Percentiles rank a stretch among this genome's conserved stretches.
Conservation (phyloP, 1,284 basidiomycete species). For the Cryptococcus sp. region DNA sequence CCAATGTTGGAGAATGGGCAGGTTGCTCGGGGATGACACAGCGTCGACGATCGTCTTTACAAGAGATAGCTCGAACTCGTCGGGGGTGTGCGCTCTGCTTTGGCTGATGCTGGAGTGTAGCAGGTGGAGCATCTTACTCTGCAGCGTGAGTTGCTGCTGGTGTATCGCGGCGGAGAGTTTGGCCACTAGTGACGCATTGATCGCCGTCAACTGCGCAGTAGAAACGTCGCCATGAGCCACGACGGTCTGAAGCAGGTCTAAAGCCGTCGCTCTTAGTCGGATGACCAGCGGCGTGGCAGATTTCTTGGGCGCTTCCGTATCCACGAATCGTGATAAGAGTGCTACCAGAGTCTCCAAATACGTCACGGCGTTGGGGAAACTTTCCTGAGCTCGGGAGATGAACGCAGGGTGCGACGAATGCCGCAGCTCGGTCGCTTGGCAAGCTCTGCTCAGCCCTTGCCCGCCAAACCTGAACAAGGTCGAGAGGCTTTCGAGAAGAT, state of each 20-base stretch:
- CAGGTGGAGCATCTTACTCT: conserved; percentile 89
- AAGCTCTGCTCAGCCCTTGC: conserved; percentile 59
- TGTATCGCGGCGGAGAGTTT: conserved; percentile 77
- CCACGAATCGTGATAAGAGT: conserved; percentile 58
- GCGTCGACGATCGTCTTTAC: conserved; percentile 79
- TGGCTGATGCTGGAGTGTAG: conserved; percentile 80
- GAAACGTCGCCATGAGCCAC: conserved; percentile 77
- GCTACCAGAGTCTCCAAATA: conserved; percentile 75
- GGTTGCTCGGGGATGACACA: conserved; percentile 68
- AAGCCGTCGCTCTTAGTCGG: conserved; percentile 68
- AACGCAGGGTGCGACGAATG: conserved; percentile 42
- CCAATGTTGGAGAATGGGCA: conserved; percentile 88
- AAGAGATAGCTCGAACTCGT: conserved; percentile 57
- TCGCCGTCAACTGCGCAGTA: conserved; percentile 59
- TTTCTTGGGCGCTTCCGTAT: conserved; percentile 7
- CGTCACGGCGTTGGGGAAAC: conserved; percentile 24
- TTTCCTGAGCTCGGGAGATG: conserved; percentile 60
- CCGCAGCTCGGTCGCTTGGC: conserved; percentile 20
- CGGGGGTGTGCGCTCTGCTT: background rate
- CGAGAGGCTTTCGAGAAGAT: conserved; percentile 63
- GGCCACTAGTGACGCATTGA: conserved; percentile 71
- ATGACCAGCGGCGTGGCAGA: conserved; percentile 8
- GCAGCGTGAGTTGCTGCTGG: conserved; percentile 69
- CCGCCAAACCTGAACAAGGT: conserved; percentile 83
- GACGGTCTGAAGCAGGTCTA: conserved; percentile 81